Evolutionary conservation across 805 yeast genomes (phyloP), one percentile per base, ranked within the genome.

Genomic region (Candida broadrunensis): DNA sequence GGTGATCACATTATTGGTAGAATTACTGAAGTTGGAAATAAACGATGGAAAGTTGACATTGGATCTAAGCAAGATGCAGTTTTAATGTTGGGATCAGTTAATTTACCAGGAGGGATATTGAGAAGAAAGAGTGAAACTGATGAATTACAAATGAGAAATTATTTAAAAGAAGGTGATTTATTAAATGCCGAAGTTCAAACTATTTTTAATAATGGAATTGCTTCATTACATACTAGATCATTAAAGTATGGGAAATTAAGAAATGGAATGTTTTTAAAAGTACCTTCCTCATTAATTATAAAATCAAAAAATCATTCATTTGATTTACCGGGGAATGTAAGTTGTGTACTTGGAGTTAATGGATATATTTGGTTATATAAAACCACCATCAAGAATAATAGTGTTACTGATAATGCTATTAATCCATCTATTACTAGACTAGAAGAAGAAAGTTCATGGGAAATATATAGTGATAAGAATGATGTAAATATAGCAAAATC

Each of bases 1-100:
- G 99, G 99, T 49, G 99, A 93, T 59, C 98, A 93, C 61, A 74
- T 93, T 17, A 83, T 93, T 17, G 99, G 99, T 1, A 72, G 99
- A 46, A 84, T 93, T 49, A 83, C 93, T 2, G 98, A 93, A 54
- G 97, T 91, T 5, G 96, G 96, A 1, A 85, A 85, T 47, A 87
- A 84, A 58, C 73, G 98, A 52, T 93, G 99, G 99, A 88, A 85
- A 58, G 98, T 93, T 13, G 97, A 91, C 53, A 88, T 93, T 48
- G 98, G 98, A 21, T 88, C 88, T n/a, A 84, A 82, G 54, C 96
- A 88, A 55, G 91, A 89, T 58, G 98, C 97, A 0, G 83, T 88
- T 0, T 67, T 93, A 46, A 84, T 88, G 88, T 73, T 95, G 42
- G 99, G 99, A 11, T 88, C 97, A 1, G 96, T 93, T 16, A 93